Evolutionary conservation across 495 filamentous ascomycete genomes (phyloP).

Genomic region (Neurospora tetrasperma): DNA sequence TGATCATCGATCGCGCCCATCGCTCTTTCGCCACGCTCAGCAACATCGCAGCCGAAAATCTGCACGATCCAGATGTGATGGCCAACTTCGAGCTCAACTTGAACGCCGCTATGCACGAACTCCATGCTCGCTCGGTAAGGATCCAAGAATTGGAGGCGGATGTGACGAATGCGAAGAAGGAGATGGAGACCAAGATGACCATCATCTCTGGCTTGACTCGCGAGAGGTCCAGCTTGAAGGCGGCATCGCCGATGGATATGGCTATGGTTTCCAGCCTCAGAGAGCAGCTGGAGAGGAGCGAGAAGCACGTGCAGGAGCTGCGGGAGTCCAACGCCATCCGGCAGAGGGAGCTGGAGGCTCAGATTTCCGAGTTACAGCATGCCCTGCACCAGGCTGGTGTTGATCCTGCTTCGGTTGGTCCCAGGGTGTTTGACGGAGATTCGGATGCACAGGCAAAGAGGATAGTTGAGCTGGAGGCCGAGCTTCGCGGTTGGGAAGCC

Average conservation of each 20-base stretch:
- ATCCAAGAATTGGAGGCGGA: constrained; percentile 84
- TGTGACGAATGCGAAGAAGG: constrained; percentile 72
- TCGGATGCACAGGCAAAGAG: constrained; percentile 45
- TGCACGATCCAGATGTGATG: constrained; percentile 70
- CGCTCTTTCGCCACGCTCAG: constrained; percentile 83
- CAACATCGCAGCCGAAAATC: constrained; percentile 76
- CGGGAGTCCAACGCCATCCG: constrained; percentile 60
- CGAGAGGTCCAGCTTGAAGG: constrained; percentile 80
- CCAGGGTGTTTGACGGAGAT: constrained; percentile 19
- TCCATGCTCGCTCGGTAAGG: constrained; percentile 76
- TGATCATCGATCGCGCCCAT: constrained; percentile 83
- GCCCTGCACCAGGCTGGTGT: constrained; percentile 36
- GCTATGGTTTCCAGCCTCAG: constrained; percentile 80
- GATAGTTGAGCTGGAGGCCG: constrained; percentile 61
- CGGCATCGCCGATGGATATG: constrained; percentile 75
- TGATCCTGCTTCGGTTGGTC: constrained; percentile 3
- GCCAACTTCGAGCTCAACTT: constrained; percentile 90
- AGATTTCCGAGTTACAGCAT: constrained; percentile 57
- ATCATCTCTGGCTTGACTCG: constrained; percentile 91
- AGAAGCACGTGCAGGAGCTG: constrained; percentile 65
- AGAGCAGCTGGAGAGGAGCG: constrained; percentile 76
- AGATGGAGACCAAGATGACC: constrained; percentile 90
- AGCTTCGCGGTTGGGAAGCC: constrained; percentile 62
- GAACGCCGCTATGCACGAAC: constrained; percentile 85
- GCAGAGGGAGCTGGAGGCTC: constrained; percentile 60